Evolutionary conservation across 1,139 yeast genomes (phyloP).

Genomic region (Geotrichum aggregatum): DNA sequence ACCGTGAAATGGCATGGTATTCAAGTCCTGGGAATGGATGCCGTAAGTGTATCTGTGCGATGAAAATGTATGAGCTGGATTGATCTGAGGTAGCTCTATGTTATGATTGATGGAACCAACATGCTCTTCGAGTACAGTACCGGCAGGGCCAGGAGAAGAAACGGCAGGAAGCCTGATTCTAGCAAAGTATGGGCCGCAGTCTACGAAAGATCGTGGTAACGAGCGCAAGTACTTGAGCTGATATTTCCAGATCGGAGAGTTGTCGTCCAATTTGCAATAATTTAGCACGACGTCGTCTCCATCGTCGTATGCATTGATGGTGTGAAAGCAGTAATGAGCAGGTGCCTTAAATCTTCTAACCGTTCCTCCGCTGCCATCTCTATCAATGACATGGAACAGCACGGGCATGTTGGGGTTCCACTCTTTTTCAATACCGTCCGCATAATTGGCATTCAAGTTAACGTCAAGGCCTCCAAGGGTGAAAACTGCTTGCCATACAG

Average conservation of each 20-base stretch:
- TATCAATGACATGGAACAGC: slow-evolving; percentile 22
- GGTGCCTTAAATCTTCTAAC: slow-evolving; percentile 19
- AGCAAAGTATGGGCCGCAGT: slow-evolving; percentile 8
- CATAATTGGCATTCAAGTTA: slow-evolving; percentile 18
- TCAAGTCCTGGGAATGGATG: slow-evolving; percentile 17
- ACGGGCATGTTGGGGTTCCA: slow-evolving; percentile 22
- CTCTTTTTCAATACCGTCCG: slow-evolving; percentile 20
- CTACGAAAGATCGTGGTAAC: slow-evolving; percentile 11
- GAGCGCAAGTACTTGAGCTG: slow-evolving; percentile 19
- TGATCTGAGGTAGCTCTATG: slow-evolving; percentile 21
- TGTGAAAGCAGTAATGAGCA: slow-evolving; percentile 23
- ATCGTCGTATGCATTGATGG: slow-evolving; percentile 24
- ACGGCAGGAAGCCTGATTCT: slow-evolving; percentile 21
- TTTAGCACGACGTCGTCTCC: slow-evolving; percentile 23
- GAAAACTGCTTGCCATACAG: slow-evolving; percentile 24
- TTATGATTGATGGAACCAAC: slow-evolving; percentile 12
- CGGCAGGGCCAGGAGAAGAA: neutral
- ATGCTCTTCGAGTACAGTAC: slow-evolving; percentile 6
- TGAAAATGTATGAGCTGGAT: slow-evolving; percentile 13
- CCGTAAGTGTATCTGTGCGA: slow-evolving; percentile 22
- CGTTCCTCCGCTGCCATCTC: slow-evolving; percentile 20
- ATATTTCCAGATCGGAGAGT: slow-evolving; percentile 19
- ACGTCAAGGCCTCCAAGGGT: slow-evolving; percentile 19
- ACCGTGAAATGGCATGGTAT: slow-evolving; percentile 19
- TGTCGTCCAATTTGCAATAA: slow-evolving; percentile 19